Evolutionary conservation across 2,329 filamentous ascomycete genomes (phyloP), one percentile per base, ranked within the genome.

Genomic region (Apiospora koreana): DNA sequence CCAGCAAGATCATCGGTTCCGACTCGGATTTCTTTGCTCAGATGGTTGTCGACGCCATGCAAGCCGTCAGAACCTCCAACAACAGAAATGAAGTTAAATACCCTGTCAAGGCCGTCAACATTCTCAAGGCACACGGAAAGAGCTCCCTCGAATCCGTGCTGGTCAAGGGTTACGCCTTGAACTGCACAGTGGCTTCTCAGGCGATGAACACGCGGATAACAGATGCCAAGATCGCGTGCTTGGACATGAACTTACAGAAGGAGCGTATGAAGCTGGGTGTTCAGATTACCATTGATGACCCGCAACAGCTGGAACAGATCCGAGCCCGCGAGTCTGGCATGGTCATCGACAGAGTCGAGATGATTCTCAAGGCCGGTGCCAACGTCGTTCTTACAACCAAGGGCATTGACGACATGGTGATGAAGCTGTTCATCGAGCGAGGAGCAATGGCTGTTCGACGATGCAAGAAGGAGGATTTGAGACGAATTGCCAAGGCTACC

Each of bases 241-340:
- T 99, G 72, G 96, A 99, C 81, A 98, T 99, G 90, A 99, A 99
- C 83, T 83, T 99, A 78, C 95, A 98, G 80, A 99, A 99, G 86
- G 95, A 98, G 87, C 90, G 95, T 76, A 98, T 99, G 96, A 98
- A 99, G 89, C 86, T 99, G 71, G 96, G 96, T 75, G 96, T 99
- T 72, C 95, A 99, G 83, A 97, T 99, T 78, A 98, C 96, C 16
- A 93, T 99, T 74, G 96, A 99, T 77, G 96, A 99, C 80, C 96
- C 96, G 66, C 92, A 97, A 80, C 96, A 99, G 83, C 88, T 99
- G 67, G 96, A 99, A 86, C 95, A 98, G 87, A 99, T 99, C 77
- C 91, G 96, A 72, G 91, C 96, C 77, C 90, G 96, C 69, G 96
- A 99, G 82, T 90, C 95, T 23, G 94, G 94, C 76, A 97, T 99